A percentile compares a stretch with the other conserved stretches of the same genome.
Evolutionary conservation across 257 asterid species (phyloP).

Genomic region (Fraxinus cuspidata): DNA sequence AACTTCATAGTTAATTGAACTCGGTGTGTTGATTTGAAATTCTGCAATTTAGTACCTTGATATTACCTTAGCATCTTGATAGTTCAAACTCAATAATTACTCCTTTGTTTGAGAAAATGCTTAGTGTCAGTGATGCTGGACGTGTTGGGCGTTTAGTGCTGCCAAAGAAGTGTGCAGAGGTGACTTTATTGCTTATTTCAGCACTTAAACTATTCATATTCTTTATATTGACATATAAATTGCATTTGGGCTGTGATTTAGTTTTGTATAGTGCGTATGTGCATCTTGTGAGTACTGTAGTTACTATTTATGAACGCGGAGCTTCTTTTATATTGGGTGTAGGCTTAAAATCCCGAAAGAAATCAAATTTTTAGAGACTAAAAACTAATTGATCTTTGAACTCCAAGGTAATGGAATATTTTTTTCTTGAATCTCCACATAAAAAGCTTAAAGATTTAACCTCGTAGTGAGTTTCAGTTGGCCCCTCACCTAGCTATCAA

Average conservation of each 20-base stretch:
- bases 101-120: constrained; percentile 90
- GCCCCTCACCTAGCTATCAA: too few species aligned
- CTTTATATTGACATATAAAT: constrained; percentile 12
- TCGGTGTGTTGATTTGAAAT: constrained; percentile 20
- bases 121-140: constrained; percentile 97
- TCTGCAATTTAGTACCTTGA: constrained; percentile 27
- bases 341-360: too few species aligned
- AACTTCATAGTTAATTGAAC: constrained; percentile 16
- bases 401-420: too few species aligned
- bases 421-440: too few species aligned
- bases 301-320: constrained; percentile 5
- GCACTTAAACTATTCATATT: constrained; percentile 1
- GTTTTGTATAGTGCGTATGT: background rate
- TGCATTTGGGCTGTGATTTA: constrained; percentile 11
- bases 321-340: background rate
- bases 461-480: too few species aligned
- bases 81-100: constrained; percentile 72
- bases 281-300: constrained; percentile 16
- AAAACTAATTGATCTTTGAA: too few species aligned
- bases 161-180: constrained; percentile 98
- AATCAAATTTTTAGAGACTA: too few species aligned
- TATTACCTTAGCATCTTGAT: constrained; percentile 56
- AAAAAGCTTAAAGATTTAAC: too few species aligned
- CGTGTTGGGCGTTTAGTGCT: constrained; percentile 89
- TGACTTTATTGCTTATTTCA: constrained; percentile 24